phyloP scores from a whole-genome alignment of 2,329 filamentous ascomycete species.

The Phialemonium atrogriseum region DNA sequence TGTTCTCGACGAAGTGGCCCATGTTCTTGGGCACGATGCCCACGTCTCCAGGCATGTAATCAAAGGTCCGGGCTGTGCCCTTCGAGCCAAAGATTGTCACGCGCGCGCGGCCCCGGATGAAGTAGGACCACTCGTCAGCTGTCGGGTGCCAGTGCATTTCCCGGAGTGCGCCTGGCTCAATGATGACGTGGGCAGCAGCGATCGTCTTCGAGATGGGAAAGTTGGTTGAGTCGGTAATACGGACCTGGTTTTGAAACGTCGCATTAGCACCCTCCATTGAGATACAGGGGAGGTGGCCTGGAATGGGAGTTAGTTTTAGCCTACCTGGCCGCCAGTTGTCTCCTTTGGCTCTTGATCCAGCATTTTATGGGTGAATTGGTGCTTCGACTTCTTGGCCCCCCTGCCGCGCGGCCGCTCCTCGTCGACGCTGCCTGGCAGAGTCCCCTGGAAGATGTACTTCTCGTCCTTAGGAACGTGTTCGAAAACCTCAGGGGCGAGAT shows the following conservation, averaged over 20 bases:
- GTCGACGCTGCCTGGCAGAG: conserved; percentile 53
- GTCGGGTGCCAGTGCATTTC: conserved; percentile 81
- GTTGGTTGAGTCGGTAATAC: conserved; percentile 66
- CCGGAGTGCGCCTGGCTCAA: conserved; percentile 62
- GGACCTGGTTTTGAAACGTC: too few species aligned
- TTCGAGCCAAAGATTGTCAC: conserved; percentile 68
- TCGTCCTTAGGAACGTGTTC: conserved; percentile 56
- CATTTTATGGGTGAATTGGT: conserved; percentile 64
- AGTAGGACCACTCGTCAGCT: conserved; percentile 76
- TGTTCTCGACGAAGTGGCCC: conserved; percentile 77
- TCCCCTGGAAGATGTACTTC: conserved; percentile 73
- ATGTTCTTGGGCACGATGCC: conserved; percentile 70
- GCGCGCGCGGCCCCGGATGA: conserved; percentile 62
- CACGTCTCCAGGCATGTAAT: conserved; percentile 67
- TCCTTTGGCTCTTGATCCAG: conserved; percentile 59
- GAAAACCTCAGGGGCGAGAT: conserved; percentile 63
- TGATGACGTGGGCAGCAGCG: conserved; percentile 62
- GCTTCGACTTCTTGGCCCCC: conserved; percentile 56
- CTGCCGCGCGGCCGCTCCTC: conserved; percentile 55
- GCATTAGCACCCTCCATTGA: too few species aligned
- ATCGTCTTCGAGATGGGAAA: conserved; percentile 68
- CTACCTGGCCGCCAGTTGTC: conserved; percentile 59
- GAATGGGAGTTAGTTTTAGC: too few species aligned
- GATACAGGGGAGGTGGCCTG: too few species aligned
- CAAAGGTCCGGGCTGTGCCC: conserved; percentile 63